Conservation (phyloP, 768 basidiomycete genomes). For the Phylloporus sp. region DNA sequence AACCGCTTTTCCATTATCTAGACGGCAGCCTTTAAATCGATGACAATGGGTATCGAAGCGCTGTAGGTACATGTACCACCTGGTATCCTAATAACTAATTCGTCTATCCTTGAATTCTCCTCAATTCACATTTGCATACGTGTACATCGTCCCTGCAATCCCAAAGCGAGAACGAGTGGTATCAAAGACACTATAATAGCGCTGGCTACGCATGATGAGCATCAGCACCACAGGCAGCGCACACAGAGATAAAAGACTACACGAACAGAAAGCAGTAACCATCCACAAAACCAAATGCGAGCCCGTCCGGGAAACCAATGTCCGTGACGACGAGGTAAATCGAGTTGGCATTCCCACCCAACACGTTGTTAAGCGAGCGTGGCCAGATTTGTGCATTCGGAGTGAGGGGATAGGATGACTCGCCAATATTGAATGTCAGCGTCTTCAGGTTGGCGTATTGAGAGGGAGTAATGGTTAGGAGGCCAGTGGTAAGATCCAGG, state of each 20-base stretch:
- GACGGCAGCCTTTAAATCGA: no score
- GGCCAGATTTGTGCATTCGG: constrained; percentile 35
- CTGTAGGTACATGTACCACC: not conserved
- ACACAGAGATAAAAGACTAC: not conserved
- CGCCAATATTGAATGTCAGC: constrained; percentile 27
- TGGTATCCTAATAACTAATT: not conserved
- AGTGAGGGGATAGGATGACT: constrained; percentile 14
- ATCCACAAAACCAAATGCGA: constrained; percentile 23
- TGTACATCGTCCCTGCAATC: constrained; percentile 38
- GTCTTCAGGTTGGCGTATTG: constrained; percentile 26
- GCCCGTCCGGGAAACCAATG: constrained; percentile 11
- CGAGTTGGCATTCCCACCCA: constrained; percentile 23
- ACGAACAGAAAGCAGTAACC: constrained; percentile 18
- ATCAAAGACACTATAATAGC: constrained; percentile 44
- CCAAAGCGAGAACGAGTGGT: constrained; percentile 37
- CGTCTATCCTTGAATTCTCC: not conserved
- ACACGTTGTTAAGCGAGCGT: constrained; percentile 25
- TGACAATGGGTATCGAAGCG: not conserved
- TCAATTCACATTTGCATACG: constrained; percentile 9
- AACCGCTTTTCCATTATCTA: no score
- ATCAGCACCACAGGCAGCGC: not conserved
- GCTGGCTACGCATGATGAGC: constrained; percentile 23
- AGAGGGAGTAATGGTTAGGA: constrained; percentile 24
- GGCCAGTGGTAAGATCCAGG: constrained; percentile 25
- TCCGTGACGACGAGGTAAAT: constrained; percentile 32